Evolutionary conservation across 805 yeast species (phyloP).

Genomic region (Ogataea ramenticola): DNA sequence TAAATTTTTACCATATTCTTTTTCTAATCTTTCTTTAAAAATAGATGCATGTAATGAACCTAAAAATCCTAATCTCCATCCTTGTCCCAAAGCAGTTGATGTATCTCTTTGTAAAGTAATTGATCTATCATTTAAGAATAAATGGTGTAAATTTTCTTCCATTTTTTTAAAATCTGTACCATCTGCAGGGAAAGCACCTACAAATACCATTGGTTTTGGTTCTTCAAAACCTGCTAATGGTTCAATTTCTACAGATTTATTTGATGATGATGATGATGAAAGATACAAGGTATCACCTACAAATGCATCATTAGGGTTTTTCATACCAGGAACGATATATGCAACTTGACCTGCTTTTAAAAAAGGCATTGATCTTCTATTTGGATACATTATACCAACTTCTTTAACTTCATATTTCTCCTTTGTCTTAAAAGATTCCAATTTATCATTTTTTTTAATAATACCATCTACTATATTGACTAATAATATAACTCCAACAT

Average conservation of each 20-base stretch:
- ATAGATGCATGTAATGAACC: constrained; percentile 96
- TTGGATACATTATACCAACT: constrained; percentile 94
- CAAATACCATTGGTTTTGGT: constrained; percentile 97
- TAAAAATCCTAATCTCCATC: constrained; percentile 93
- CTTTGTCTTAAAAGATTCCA: constrained; percentile 70
- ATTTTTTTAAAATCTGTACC: constrained; percentile 82
- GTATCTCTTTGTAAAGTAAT: constrained; percentile 87
- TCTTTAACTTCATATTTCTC: constrained; percentile 82
- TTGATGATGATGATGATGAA: no score
- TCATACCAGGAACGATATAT: constrained; percentile 92
- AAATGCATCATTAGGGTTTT: constrained; percentile 73
- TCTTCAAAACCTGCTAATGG: constrained; percentile 94
- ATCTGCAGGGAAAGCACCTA: constrained; percentile 96
- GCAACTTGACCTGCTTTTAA: constrained; percentile 92
- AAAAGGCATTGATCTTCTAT: constrained; percentile 54
- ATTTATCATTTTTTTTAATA: constrained; percentile 64
- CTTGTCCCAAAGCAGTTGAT: constrained; percentile 91
- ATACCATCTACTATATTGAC: constrained; percentile 82
- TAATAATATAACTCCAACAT: constrained; percentile 82
- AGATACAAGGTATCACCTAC: constrained; percentile 90
- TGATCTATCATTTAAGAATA: constrained; percentile 86
- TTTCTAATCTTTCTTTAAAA: constrained; percentile 83
- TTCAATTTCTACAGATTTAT: no score
- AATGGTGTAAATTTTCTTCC: constrained; percentile 83
- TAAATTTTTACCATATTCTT: constrained; percentile 88